phyloP scores from a whole-genome alignment of 164 flowering plant species.

The Brasenia schreberi region DNA sequence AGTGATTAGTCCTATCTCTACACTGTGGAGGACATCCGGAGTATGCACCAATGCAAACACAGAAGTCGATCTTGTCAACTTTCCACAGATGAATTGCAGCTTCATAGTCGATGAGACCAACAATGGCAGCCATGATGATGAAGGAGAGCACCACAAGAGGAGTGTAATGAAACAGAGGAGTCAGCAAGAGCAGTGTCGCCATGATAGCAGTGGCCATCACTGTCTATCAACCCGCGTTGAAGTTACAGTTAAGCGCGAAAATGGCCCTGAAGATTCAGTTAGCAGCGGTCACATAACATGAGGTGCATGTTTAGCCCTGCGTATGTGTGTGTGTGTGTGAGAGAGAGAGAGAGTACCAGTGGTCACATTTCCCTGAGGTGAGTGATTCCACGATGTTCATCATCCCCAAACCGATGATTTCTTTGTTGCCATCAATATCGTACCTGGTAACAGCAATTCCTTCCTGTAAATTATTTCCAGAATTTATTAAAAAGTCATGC shows the following conservation, averaged over 20 bases:
- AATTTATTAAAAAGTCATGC: neutral
- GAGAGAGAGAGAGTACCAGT: constrained; percentile 32
- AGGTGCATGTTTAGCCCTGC: too few species aligned
- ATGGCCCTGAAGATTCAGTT: constrained; percentile 47
- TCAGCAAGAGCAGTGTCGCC: constrained; percentile 55
- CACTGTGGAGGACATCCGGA: constrained; percentile 49
- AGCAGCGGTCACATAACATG: too few species aligned
- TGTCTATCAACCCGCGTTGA: constrained; percentile 63
- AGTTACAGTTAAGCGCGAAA: constrained; percentile 86
- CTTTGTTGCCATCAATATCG: constrained; percentile 92
- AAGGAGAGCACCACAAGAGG: constrained; percentile 84
- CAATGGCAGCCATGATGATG: constrained; percentile 70
- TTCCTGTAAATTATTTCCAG: constrained; percentile 40
- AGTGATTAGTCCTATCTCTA: constrained; percentile 63
- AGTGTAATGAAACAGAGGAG: constrained; percentile 72
- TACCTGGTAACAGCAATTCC: constrained; percentile 89
- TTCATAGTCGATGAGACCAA: constrained; percentile 65
- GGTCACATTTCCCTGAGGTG: constrained; percentile 76
- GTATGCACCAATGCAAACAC: constrained; percentile 58
- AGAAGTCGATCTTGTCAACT: constrained; percentile 76
- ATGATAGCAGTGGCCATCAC: constrained; percentile 50
- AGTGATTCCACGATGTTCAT: constrained; percentile 85
- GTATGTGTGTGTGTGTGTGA: too few species aligned
- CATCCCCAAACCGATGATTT: constrained; percentile 83
- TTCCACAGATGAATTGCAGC: constrained; percentile 40